Evolutionary conservation across 805 yeast species (phyloP), one percentile per base, ranked within the genome.

Genomic region (Pichia insulana): DNA sequence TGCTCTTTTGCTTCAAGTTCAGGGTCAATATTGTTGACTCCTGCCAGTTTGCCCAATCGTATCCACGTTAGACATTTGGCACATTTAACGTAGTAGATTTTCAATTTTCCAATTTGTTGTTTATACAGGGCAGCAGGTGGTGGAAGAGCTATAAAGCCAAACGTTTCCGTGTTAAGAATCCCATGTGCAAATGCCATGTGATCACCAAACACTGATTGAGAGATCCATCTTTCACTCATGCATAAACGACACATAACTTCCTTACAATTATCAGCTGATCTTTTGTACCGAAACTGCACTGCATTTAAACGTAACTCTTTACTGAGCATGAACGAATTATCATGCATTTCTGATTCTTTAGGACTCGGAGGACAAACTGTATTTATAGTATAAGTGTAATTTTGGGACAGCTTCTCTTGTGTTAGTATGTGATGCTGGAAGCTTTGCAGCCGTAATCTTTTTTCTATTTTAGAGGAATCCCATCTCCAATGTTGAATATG

Each of bases 131-230:
- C 50, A 16, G 19, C 17, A 2, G 60, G 59, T 11, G 41, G 39
- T 3, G 58, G 55, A 4, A 55, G 25, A 2, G 42, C 48, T 1
- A 50, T 28, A 9, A 48, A 39, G 13, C 28, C 35, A 3, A 20
- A 3, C 2, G 39, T 36, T 2, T 39, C 34, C 8, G 39, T 13
- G 2, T 22, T 25, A 2, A 55, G 39, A 5, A 56, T 41, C 4
- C 61, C 61, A 37, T 56, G 61, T 1, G 58, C 54, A 18, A 48
- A n/a, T 6, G 47, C 34, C 48, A 56, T 42, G 39, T 56, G 61
- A 17, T 51, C 44, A 2, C 25, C 12, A 15, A 48, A 50, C n/a
- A 27, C 19, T 1, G 26, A 13, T 6, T 22, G 11, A 4, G 41
- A 39, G 17, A 56, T 42, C 59, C 59, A 56, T 33, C 42, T 41